A percentile compares a stretch with the other conserved stretches of the same genome.
These are phyloP conservation scores for Geotrichum candidum DNA, from an alignment of 1,139 yeast genomes.

Conservation along the genomic window DNA sequence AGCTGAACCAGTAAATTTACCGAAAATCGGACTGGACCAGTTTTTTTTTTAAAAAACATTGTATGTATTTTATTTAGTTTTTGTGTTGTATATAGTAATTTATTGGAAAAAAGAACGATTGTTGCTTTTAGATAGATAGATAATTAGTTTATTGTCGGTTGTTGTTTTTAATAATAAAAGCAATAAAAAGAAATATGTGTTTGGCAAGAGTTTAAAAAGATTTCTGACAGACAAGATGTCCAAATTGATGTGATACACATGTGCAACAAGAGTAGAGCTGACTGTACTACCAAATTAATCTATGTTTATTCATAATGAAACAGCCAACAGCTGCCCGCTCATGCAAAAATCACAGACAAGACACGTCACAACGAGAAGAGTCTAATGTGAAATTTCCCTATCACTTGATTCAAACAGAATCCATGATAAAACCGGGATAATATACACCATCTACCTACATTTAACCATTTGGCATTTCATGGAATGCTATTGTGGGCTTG, in stretches of 20 bases:
- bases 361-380: background rate
- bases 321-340: background rate
- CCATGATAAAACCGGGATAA: background rate
- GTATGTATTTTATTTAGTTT: background rate
- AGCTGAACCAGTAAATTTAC: conserved; percentile 14
- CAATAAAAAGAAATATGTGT: too few relatives aligned
- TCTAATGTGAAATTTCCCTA: background rate
- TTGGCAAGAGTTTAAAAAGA: too few relatives aligned
- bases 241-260: too few relatives aligned
- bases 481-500: too few relatives aligned
- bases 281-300: too few relatives aligned
- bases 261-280: too few relatives aligned
- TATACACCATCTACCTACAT: background rate
- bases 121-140: too few relatives aligned
- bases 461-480: too few relatives aligned
- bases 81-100: background rate
- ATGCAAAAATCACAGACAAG: background rate
- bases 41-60: background rate
- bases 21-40: background rate
- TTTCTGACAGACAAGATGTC: too few relatives aligned
- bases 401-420: background rate
- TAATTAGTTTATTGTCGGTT: too few relatives aligned
- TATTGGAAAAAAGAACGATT: background rate
- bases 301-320: too few relatives aligned
- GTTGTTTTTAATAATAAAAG: too few relatives aligned